These are phyloP conservation scores for Vicia sativa DNA, from an alignment of 306 rosid species.

Conservation along the genomic window DNA sequence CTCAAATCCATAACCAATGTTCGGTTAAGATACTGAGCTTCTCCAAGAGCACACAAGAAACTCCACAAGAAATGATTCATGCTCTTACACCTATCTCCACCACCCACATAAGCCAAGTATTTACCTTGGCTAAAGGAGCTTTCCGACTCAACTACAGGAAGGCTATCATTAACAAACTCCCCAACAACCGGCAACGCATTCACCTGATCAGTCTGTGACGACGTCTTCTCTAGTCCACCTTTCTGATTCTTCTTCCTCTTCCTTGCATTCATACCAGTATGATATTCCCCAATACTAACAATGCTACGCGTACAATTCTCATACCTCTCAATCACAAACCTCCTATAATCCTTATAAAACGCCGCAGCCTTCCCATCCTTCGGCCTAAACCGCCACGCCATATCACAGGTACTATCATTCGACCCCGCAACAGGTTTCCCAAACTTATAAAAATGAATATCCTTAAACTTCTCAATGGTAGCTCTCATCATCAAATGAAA, in stretches of 20 bases:
- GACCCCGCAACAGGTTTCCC: conserved; percentile 77
- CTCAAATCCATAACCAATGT: conserved; percentile 95
- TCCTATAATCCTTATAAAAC: conserved; percentile 90
- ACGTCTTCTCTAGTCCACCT: conserved; percentile 67
- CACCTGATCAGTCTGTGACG: conserved; percentile 46
- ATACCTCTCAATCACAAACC: conserved; percentile 75
- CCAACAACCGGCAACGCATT: conserved; percentile 75
- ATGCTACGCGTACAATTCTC: conserved; percentile 69
- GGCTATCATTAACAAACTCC: conserved; percentile 78
- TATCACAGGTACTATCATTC: conserved; percentile 75
- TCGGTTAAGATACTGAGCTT: conserved; percentile 95
- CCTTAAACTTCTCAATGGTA: conserved; percentile 83
- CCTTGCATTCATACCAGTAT: conserved; percentile 83
- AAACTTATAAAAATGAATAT: conserved; percentile 86
- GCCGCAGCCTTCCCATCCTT: conserved; percentile 94
- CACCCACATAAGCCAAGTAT: conserved; percentile 76
- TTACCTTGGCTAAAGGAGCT: conserved; percentile 69
- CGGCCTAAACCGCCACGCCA: conserved; percentile 99
- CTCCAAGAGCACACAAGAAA: conserved; percentile 97
- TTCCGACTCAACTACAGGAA: conserved; percentile 88
- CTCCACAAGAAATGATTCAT: conserved; percentile 98
- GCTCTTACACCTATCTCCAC: conserved; percentile 96
- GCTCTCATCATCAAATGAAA: conserved; percentile 93
- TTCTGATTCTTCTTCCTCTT: conserved; percentile 81
- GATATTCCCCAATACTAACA: conserved; percentile 81